These are phyloP conservation scores for Rhodofomes roseus DNA, from an alignment of 1,284 basidiomycete species.

Conservation along the genomic window DNA sequence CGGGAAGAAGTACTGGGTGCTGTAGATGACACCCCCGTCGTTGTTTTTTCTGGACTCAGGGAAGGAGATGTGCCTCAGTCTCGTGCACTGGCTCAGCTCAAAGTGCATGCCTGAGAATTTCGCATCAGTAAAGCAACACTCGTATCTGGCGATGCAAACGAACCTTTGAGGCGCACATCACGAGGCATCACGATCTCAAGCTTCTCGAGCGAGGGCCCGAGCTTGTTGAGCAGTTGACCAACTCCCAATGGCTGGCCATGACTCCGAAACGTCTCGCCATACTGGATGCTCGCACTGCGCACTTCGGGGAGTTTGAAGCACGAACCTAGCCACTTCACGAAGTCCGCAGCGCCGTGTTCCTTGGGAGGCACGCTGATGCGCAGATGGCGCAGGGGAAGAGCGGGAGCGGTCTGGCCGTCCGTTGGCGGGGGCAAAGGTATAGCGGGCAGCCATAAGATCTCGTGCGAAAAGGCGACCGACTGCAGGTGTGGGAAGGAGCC, in stretches of 20 bases:
- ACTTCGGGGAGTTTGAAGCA: not conserved
- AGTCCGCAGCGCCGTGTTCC: not conserved
- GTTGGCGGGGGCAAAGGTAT: not conserved
- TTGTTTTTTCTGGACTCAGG: not conserved
- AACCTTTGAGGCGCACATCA: not conserved
- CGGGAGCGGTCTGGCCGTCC: not conserved
- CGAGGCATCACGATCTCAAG: not conserved
- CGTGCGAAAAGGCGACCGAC: not conserved
- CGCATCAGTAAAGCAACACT: not conserved
- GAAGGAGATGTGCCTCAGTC: not conserved
- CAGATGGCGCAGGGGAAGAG: not conserved
- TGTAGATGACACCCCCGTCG: not conserved
- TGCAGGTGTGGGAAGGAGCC: not conserved
- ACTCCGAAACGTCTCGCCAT: not conserved
- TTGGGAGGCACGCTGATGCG: not conserved
- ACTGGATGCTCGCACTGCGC: not conserved
- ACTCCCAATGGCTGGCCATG: not conserved
- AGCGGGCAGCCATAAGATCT: not conserved
- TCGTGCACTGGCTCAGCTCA: not conserved
- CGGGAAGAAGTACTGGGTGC: not conserved
- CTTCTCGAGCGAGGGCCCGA: not conserved
- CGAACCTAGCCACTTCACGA: not conserved
- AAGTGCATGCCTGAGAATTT: not conserved
- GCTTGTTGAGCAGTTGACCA: not conserved
- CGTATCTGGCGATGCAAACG: not conserved